Evolutionary conservation across 2,329 filamentous ascomycete genomes (phyloP).

Genomic region (Aspergillus hiratsukae): DNA sequence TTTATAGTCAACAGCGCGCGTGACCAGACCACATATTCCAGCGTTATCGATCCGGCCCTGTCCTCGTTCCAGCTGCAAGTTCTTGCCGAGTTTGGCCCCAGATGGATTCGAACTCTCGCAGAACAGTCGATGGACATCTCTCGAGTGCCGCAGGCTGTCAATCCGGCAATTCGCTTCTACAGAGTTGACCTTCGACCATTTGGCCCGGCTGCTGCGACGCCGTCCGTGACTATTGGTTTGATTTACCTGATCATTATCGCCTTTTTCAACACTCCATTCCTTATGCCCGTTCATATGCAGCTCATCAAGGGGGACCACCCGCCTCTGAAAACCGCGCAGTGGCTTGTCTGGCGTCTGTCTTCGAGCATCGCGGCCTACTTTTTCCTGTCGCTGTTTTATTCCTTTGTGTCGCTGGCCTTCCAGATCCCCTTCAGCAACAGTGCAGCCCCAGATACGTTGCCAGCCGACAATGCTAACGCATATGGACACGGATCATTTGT

Average conservation of each 20-base stretch:
- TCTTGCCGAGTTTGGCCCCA: conserved; percentile 45
- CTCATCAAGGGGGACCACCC: conserved; percentile 54
- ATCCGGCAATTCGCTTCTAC: conserved; percentile 54
- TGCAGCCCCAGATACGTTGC: conserved; percentile 42
- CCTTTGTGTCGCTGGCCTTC: conserved; percentile 59
- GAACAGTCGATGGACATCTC: conserved; percentile 41
- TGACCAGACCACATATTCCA: conserved; percentile 52
- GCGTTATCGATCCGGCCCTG: conserved; percentile 52
- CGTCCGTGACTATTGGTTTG: conserved; percentile 58
- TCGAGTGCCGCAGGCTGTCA: conserved; percentile 49
- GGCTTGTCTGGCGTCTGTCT: conserved; percentile 55
- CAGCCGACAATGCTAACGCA: conserved; percentile 47
- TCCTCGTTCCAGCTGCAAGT: conserved; percentile 46
- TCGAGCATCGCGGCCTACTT: conserved; percentile 57
- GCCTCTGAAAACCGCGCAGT: conserved; percentile 54
- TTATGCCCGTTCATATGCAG: conserved; percentile 59
- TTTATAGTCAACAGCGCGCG: conserved; percentile 53
- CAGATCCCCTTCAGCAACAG: conserved; percentile 57
- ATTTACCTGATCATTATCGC: conserved; percentile 66
- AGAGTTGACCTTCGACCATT: conserved; percentile 58
- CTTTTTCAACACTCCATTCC: conserved; percentile 63
- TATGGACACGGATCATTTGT: conserved; percentile 57
- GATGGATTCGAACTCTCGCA: conserved; percentile 34
- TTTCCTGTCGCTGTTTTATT: conserved; percentile 60
- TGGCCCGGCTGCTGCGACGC: conserved; percentile 50